Evolutionary conservation across 2,329 filamentous ascomycete genomes (phyloP), one percentile per base, ranked within the genome.

Genomic region (Hypoxylon sp.): DNA sequence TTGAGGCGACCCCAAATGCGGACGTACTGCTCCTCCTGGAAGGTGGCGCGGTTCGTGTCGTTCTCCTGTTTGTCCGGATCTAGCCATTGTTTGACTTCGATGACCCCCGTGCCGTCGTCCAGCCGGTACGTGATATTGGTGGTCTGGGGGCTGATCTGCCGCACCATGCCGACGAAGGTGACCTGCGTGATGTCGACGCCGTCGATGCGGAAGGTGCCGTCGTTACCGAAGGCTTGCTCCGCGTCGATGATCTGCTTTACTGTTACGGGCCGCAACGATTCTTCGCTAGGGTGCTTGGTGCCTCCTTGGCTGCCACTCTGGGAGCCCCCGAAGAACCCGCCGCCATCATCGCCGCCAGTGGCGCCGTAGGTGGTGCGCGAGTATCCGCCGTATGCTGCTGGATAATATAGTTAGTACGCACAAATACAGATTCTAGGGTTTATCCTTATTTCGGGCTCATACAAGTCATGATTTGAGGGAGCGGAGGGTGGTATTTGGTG

Each of bases 201-300:
- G 82, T 98, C 96, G 76, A 98, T 92, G 71, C 90, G 90, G 86
- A 97, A 96, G 37, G 94, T 91, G 62, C 90, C 89, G 65, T 85
- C 85, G 1, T 46, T 66, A 50, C 90, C 89, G 78, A 92, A 91
- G 42, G 90, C 88, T 81, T 94, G 91, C 71, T 92, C 87, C 71
- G 94, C 93, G 71, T 97, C 93, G 77, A 94, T 84, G 64, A 98
- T 88, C 82, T 99, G 96, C 81, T 98, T 98, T 82, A 98, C 93
- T 10, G 96, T 99, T 51, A 98, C 92, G 0, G 96, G 94, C 48
- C 96, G 92, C 58, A 99, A 87, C 19, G 94, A 94, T 76, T 98
- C 94, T 81, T 97, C 93, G 74, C 87, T 86, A 79, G 92, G 92
- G 67, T 84, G 83, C 86, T 72, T 81, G 6, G 35, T 62, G 69